Evolutionary conservation across 306 rosid species (phyloP).

Genomic region (Rosa chinensis): DNA sequence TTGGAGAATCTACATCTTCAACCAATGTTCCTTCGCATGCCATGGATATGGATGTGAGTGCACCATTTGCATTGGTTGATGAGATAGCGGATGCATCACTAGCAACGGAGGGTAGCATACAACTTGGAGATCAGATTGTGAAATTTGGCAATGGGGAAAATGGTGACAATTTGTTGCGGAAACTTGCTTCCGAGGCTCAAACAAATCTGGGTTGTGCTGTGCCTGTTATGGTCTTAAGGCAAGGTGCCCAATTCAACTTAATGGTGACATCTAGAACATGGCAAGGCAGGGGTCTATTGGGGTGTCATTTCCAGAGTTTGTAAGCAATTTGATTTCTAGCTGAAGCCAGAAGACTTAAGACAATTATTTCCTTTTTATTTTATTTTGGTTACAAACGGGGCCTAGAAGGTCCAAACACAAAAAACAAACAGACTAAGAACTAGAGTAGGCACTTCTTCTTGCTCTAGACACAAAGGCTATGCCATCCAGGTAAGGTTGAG

Average conservation of each 20-base stretch:
- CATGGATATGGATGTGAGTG: constrained; percentile 56
- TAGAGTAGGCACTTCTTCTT: too few species aligned
- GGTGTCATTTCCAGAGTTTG: constrained; percentile 37
- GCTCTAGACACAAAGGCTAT: too few species aligned
- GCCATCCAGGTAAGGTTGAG: too few species aligned
- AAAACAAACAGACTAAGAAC: too few species aligned
- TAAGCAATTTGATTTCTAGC: not conserved
- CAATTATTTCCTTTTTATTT: too few species aligned
- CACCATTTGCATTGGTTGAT: constrained; percentile 84
- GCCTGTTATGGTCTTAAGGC: constrained; percentile 64
- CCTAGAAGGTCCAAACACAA: too few species aligned
- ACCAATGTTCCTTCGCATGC: constrained; percentile 40
- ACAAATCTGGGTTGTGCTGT: constrained; percentile 50
- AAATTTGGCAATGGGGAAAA: constrained; percentile 77
- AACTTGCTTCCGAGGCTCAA: constrained; percentile 71
- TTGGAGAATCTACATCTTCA: constrained; percentile 39
- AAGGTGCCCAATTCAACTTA: constrained; percentile 61
- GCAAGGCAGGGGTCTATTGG: constrained; percentile 89
- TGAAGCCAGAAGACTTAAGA: not conserved
- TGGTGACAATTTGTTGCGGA: constrained; percentile 64
- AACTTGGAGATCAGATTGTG: constrained; percentile 83
- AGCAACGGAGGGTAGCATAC: constrained; percentile 83
- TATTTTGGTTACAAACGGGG: too few species aligned
- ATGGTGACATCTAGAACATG: constrained; percentile 80
- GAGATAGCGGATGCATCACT: constrained; percentile 86